Evolutionary conservation across 164 flowering plant genomes (phyloP).

Genomic region (Stephania yunnanensis): DNA sequence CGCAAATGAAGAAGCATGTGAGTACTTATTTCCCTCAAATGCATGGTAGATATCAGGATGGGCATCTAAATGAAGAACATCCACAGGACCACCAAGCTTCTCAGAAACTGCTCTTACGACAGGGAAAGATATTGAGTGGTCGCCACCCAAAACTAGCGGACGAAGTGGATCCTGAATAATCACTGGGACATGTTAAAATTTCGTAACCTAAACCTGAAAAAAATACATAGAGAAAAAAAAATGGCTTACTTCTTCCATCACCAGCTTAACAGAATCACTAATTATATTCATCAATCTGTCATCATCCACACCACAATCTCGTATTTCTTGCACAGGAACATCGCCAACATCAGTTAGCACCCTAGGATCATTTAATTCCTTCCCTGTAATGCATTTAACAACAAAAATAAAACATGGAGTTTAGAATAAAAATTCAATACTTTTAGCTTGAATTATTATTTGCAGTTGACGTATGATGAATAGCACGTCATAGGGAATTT

Average conservation of each 20-base stretch:
- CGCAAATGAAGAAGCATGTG: conserved; percentile 98
- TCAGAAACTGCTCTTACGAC: conserved; percentile 92
- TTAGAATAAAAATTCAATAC: too few species aligned
- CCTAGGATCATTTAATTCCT: conserved; percentile 74
- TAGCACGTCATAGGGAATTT: too few species aligned
- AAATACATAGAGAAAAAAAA: neutral
- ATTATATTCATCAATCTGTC: conserved; percentile 80
- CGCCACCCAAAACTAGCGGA: conserved; percentile 94
- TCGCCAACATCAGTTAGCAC: conserved; percentile 96
- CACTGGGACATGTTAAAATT: conserved; percentile 4
- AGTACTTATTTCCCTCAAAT: conserved; percentile 93
- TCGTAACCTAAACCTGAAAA: neutral
- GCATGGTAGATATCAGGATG: conserved; percentile 93
- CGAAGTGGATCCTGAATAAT: conserved; percentile 68
- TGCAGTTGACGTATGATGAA: too few species aligned
- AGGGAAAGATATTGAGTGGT: conserved; percentile 93
- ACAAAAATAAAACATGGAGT: neutral
- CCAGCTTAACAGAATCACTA: conserved; percentile 81
- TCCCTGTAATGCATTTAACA: conserved; percentile 48
- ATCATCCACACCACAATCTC: conserved; percentile 96
- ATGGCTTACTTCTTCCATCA: conserved; percentile 84
- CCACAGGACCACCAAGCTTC: conserved; percentile 96
- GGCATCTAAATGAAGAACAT: conserved; percentile 98
- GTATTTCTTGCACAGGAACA: conserved; percentile 91
- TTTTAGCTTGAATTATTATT: too few species aligned